Evolutionary conservation across 108 stramenopile species (phyloP), one percentile per base, ranked within the genome.

Genomic region (Cyclotella choctawhatcheeana): DNA sequence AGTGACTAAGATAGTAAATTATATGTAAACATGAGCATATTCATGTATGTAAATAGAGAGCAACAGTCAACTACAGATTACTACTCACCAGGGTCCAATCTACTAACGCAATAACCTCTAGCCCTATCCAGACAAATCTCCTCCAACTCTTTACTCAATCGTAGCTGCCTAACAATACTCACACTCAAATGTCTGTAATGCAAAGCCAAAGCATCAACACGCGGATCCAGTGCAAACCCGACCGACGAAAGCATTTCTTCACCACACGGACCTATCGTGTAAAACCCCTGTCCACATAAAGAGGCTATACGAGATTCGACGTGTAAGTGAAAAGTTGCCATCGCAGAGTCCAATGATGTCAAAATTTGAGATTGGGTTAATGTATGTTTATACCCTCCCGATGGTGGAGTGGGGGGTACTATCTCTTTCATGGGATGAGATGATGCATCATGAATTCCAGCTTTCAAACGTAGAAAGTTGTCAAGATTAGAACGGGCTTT

Each of bases 251-350:
- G 70, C 51, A 85, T 66, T 59, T 59, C 94, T 71, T 95, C 94
- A 24, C 94, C 94, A 71, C 94, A 93, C 16, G 94, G 94, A n/a
- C 94, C 94, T 53, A 95, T 95, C 22, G 91, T 95, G 67, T 93
- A 95, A 69, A 85, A 96, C 10, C 92, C 92, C 43, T 90, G 66
- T 0, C 94, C 92, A 12, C 87, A 79, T 27, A 89, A 52, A 0
- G 90, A 73, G 5, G 94, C 92, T 53, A 93, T 86, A 25, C 94
- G 82, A 22, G 92, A 82, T 76, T 96, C 86, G 14, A 84, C 83
- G 64, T 93, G 90, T 30, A 95, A 66, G n/a, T 72, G 72, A 73
- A 95, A 92, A 0, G 93, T 92, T 4, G 87, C 83, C 54, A 94
- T 73, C 1, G 86, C 83, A 22, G 90, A 87, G 62, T 88, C 82